Percentiles rank a stretch among this genome's conserved stretches.
These are phyloP conservation scores for Euphorbia pulcherrima DNA, from an alignment of 345 rosid genomes.

Conservation along the genomic window DNA sequence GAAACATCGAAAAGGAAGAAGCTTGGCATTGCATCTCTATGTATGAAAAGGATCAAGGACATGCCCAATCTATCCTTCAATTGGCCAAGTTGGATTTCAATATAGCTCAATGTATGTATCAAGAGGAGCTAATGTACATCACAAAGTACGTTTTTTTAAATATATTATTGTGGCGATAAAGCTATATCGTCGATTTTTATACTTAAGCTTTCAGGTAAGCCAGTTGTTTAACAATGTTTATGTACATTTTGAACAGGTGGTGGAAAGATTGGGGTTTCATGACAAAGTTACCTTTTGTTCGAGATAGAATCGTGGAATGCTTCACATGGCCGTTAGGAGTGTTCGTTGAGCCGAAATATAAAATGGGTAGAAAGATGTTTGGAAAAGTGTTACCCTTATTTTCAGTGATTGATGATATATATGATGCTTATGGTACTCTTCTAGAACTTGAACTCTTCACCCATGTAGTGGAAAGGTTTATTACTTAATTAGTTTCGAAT, in stretches of 20 bases:
- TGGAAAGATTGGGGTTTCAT: neutral
- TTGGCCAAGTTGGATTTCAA: neutral
- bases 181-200: too few relatives aligned
- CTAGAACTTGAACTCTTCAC: neutral
- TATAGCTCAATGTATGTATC: neutral
- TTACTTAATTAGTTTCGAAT: too few relatives aligned
- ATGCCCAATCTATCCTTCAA: neutral
- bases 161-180: too few relatives aligned
- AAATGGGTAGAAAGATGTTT: neutral
- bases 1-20: slow-evolving; percentile 17
- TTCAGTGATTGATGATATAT: neutral
- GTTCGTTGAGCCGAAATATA: neutral
- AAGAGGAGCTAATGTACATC: neutral
- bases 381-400: neutral
- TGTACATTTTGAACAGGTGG: neutral
- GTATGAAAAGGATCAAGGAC: slow-evolving; percentile 13
- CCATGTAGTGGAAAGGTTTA: neutral
- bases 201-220: too few relatives aligned
- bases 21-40: slow-evolving; percentile 20
- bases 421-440: neutral
- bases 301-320: neutral
- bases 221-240: too few relatives aligned
- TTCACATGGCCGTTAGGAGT: neutral
- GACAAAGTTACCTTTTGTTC: neutral
- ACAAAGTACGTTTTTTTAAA: neutral